phyloP scores from a whole-genome alignment of 352 stramenopile species.

The Globisporangium solare region DNA sequence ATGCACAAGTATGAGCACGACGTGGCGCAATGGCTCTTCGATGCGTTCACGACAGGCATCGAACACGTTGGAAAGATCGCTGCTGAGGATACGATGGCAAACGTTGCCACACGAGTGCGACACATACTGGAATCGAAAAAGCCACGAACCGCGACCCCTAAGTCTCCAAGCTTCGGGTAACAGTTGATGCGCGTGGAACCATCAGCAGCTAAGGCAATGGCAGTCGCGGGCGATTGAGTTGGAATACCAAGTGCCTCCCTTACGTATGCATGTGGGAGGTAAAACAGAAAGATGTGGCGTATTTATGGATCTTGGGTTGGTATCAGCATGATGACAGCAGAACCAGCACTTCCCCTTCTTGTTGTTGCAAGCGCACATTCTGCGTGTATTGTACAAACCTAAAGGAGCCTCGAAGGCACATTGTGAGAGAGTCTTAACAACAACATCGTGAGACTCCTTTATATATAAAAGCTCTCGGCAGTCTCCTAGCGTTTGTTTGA shows the following conservation, averaged over 20 bases:
- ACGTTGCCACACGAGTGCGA: not conserved
- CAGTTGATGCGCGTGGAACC: no score
- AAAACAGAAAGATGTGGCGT: no score
- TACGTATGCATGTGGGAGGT: no score
- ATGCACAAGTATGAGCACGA: conserved; percentile 5
- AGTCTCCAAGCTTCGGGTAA: not conserved
- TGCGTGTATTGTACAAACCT: not conserved
- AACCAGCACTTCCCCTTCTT: no score
- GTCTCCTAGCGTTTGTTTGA: not conserved
- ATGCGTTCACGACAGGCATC: not conserved
- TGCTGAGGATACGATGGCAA: not conserved
- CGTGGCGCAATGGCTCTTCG: not conserved
- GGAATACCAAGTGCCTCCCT: no score
- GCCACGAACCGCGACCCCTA: not conserved
- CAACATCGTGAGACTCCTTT: not conserved
- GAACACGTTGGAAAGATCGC: not conserved
- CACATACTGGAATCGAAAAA: not conserved
- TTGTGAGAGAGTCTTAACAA: not conserved
- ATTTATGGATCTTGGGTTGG: no score
- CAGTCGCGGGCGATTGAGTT: no score
- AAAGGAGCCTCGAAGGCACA: not conserved
- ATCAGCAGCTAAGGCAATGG: no score
- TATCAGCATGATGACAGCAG: no score
- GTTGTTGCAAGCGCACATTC: not conserved
- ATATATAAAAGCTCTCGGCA: not conserved